A percentile compares a stretch with the other conserved stretches of the same genome.
Conservation (phyloP, 768 basidiomycete genomes). For the Amanita subjunquillea region DNA sequence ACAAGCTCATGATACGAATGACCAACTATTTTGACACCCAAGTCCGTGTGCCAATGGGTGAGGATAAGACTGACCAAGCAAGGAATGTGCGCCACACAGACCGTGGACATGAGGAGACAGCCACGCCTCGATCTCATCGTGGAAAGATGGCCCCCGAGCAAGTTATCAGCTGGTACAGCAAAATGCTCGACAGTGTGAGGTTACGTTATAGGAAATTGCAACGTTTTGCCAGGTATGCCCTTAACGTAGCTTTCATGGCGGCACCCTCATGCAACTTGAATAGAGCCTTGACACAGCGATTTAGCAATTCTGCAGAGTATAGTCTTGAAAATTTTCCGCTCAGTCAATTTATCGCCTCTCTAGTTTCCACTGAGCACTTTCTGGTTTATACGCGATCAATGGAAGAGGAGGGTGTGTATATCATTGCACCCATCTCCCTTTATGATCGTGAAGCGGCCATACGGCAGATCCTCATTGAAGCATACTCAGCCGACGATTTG, state of each 20-base stretch:
- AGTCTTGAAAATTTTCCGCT: conserved; percentile 63
- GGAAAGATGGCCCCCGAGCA: conserved; percentile 72
- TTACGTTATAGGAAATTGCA: conserved; percentile 90
- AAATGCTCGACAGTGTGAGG: conserved; percentile 87
- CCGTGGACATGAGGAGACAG: conserved; percentile 11
- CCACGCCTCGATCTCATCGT: conserved; percentile 15
- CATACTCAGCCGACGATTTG: conserved; percentile 69
- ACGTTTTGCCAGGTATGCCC: conserved; percentile 76
- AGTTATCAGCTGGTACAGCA: conserved; percentile 81
- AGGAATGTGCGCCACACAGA: conserved; percentile 10
- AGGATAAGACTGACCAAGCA: conserved; percentile 19
- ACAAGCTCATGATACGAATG: conserved; percentile 87
- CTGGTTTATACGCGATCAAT: conserved; percentile 84
- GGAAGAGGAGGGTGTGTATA: conserved; percentile 87
- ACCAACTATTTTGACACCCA: conserved; percentile 94
- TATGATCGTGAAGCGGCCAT: conserved; percentile 70
- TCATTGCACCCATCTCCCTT: conserved; percentile 72
- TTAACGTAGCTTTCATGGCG: neutral
- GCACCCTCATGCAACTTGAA: conserved; percentile 6
- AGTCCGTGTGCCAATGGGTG: conserved; percentile 61
- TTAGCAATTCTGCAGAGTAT: conserved; percentile 92
- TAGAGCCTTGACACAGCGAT: conserved; percentile 71
- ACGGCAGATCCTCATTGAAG: conserved; percentile 70
- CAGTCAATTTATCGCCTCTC: conserved; percentile 67
- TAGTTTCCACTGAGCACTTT: conserved; percentile 83